phyloP scores from a whole-genome alignment of 1,139 yeast species.

The Saccharomyces pastorianus region DNA sequence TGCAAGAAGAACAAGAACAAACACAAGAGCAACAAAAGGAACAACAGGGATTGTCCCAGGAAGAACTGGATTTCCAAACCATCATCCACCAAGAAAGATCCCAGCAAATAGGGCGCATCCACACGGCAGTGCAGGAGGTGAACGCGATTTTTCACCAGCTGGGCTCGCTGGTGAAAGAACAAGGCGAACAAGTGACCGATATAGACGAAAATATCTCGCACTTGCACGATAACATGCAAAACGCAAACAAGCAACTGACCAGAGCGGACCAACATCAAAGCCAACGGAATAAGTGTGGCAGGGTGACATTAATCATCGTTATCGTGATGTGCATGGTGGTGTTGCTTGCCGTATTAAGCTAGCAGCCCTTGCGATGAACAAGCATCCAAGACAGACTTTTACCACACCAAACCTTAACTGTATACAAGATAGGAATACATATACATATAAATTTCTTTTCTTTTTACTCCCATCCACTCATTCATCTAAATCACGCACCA shows the following conservation, averaged over 20 bases:
- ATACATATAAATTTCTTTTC: background rate
- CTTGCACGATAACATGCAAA: slow-evolving; percentile 58
- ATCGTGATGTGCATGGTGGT: slow-evolving; percentile 34
- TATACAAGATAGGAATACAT: background rate
- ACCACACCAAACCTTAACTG: background rate
- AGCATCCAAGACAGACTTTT: background rate
- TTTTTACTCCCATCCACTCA: background rate
- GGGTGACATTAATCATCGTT: slow-evolving; percentile 42
- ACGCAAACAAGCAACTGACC: slow-evolving; percentile 59
- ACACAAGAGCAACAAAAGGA: slow-evolving; percentile 5
- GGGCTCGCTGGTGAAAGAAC: slow-evolving; percentile 69
- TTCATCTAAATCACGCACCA: background rate
- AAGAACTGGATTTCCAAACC: slow-evolving; percentile 69
- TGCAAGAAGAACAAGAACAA: slow-evolving; percentile 16
- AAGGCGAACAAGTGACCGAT: slow-evolving; percentile 75
- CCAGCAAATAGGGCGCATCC: slow-evolving; percentile 61
- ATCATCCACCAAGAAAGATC: slow-evolving; percentile 65
- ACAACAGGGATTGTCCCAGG: slow-evolving; percentile 35
- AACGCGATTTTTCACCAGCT: slow-evolving; percentile 77
- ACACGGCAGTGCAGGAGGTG: slow-evolving; percentile 73
- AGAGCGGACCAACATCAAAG: slow-evolving; percentile 73
- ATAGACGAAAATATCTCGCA: slow-evolving; percentile 70
- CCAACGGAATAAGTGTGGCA: slow-evolving; percentile 63
- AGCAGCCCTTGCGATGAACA: slow-evolving; percentile 1
- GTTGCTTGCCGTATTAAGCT: slow-evolving; percentile 36